Percentiles rank a stretch among this genome's conserved stretches.
Evolutionary conservation across 495 filamentous ascomycete species (phyloP).

Genomic region (Aspergillus heteromorphus): DNA sequence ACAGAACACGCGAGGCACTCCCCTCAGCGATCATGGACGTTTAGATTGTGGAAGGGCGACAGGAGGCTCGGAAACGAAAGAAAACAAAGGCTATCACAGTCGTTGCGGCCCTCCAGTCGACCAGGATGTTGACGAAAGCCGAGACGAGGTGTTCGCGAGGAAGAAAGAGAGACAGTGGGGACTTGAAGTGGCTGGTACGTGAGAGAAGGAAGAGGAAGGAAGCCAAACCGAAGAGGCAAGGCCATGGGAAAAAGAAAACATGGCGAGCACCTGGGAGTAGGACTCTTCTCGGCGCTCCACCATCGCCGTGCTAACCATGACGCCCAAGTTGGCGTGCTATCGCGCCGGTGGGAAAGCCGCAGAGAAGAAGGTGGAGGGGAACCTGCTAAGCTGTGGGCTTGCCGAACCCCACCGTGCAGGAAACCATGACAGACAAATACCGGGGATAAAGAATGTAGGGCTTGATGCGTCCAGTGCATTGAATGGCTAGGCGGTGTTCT

Average conservation of each 20-base stretch:
- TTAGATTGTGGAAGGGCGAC: background rate
- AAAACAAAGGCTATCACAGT: background rate
- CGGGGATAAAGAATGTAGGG: background rate
- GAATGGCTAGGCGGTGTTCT: background rate
- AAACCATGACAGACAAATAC: background rate
- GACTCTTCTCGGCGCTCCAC: slow-evolving; percentile 7
- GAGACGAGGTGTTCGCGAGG: background rate
- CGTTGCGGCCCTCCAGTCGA: background rate
- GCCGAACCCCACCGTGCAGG: background rate
- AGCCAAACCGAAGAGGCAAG: slow-evolving; percentile 7
- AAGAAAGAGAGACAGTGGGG: background rate
- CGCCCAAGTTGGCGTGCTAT: background rate
- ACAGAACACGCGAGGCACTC: background rate
- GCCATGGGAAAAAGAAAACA: slow-evolving; percentile 11
- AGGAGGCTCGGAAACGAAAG: background rate
- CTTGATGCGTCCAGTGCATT: background rate
- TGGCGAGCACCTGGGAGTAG: slow-evolving; percentile 5
- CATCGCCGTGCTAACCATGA: background rate
- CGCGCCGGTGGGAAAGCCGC: background rate
- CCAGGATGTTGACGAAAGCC: background rate
- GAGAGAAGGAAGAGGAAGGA: slow-evolving; percentile 5
- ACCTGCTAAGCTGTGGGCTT: background rate
- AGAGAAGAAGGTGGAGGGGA: background rate
- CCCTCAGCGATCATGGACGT: background rate
- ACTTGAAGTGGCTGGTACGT: slow-evolving; percentile 5